Evolutionary conservation across 139 green algal genomes (phyloP), one percentile per base, ranked within the genome.

Genomic region (Parachlorella kessleri): DNA sequence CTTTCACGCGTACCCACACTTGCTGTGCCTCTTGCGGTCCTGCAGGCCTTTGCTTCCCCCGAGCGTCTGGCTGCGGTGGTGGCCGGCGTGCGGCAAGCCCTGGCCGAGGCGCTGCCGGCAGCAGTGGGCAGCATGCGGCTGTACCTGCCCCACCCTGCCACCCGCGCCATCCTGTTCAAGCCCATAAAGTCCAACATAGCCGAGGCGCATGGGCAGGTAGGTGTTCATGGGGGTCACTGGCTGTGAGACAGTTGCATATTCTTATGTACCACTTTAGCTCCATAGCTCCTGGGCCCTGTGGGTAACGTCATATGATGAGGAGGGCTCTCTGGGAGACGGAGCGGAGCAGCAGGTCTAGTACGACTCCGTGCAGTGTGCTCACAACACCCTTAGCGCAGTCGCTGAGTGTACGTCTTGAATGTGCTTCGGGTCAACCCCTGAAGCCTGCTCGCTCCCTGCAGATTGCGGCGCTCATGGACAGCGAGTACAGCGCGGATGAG

Each of bases 111-210:
- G 18, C 87, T 99, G 72, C 91, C 92, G 0, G 69, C 81, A 7
- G 85, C 90, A 0, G 89, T 95, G 3, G 40, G 53, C 32, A 91
- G 90, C 65, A 93, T 98, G 91, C 83, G 82, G 48, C 79, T 96
- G 10, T 99, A 99, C 86, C 83, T 99, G 41, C 79, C 87, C 53
- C 93, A 93, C 70, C 79, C 89, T 23, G 75, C 79, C 75, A 98
- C 95, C 14, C 90, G 91, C 39, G 84, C 82, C 55, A 94, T 97
- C 59, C 86, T 99, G 73, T 93, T 98, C 76, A 89, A 88, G 64
- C 96, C 96, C 54, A 95, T 99, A 80, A 94, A 94, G 81, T 92
- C 82, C 68, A 99, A 99, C 79, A 93, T 99, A 39, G 85, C 91
- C 1, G 96, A 99, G 82, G 96, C 96, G 18, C 95, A 98, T 77